Evolutionary conservation across 306 rosid genomes (phyloP).

Genomic region (Medicago truncatula): DNA sequence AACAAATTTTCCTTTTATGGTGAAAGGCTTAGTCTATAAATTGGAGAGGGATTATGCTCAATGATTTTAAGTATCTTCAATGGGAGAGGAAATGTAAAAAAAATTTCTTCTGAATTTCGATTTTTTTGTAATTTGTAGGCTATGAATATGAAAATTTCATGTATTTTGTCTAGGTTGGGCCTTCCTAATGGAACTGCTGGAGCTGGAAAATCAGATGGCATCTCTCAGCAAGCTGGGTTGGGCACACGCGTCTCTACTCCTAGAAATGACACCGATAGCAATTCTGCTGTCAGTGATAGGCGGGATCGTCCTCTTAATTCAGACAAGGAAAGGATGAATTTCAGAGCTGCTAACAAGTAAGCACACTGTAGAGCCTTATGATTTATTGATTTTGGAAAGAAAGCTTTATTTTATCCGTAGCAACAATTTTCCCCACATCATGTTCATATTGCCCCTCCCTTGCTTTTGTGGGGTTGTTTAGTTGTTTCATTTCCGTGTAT

Average conservation of each 20-base stretch:
- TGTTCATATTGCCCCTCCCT: constrained; percentile 3
- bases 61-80: constrained; percentile 33
- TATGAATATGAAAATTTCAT: constrained; percentile 38
- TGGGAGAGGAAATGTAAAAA: constrained; percentile 30
- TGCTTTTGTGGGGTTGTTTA: constrained; percentile 21
- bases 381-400: constrained; percentile 24
- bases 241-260: constrained; percentile 73
- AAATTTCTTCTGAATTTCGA: not conserved
- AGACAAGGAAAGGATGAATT: constrained; percentile 82
- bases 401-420: constrained; percentile 22
- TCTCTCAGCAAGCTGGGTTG: constrained; percentile 66
- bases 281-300: constrained; percentile 62
- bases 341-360: constrained; percentile 77
- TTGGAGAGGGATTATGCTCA: constrained; percentile 19
- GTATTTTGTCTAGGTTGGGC: constrained; percentile 59
- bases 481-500: constrained; percentile 21
- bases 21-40: constrained; percentile 28
- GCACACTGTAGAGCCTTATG: constrained; percentile 36
- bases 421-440: not conserved
- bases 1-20: constrained; percentile 23
- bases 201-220: constrained; percentile 77
- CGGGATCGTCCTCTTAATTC: constrained; percentile 73
- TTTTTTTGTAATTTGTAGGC: constrained; percentile 37
- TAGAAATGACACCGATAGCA: constrained; percentile 69
- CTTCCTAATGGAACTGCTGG: constrained; percentile 67